Base-by-base conservation (phyloP, 306 rosid species). In the Fragaria iinumae region DNA sequence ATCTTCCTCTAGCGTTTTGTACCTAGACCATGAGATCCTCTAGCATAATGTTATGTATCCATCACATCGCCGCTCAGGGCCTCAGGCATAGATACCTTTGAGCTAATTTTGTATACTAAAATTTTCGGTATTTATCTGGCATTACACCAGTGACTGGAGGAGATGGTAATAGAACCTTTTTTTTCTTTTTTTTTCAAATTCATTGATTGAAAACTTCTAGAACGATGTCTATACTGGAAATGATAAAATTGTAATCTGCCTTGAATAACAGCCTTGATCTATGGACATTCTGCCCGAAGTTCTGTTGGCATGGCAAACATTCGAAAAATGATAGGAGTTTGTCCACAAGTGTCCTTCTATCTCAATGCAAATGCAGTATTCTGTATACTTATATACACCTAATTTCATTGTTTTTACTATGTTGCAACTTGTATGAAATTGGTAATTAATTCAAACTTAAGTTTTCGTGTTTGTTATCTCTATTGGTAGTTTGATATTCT, bases 131-230 rank as follows among this genome's bases (percentile, higher is more conserved):
- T 84, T 84, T 94, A 90, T 89, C 96, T 20, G 98, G 98, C 80
- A 89, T 88, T 72, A 80, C 95, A 80, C 97, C 97, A 16, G 86
- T 85, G 76, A 89, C 98, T 53, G 82, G 82, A 21, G 98, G 98
- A 84, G 93, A 94, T 79, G 96, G 98, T 94, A 83, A 82, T 56
- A 25, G 66, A 20, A 75, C 59, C 39, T 36, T 36, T 36, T n/a
- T n/a, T n/a, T n/a, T n/a, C n/a, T 36, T 36, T 36, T 1, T 36
- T 50, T 10, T 32, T 11, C 6, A 3, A 36, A 25, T 49, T 32
- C 32, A n/a, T 68, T 70, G 41, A 8, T 73, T 62, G 29, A 23
- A 48, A 44, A 36, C 25, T 52, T 18, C 6, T 55, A 6, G 6
- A 8, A 13, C 44, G 27, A 73, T 80, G 66, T 43, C 68, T 56